Conservation (phyloP, 495 filamentous ascomycete species). For the Aspergillus taichungensis region DNA sequence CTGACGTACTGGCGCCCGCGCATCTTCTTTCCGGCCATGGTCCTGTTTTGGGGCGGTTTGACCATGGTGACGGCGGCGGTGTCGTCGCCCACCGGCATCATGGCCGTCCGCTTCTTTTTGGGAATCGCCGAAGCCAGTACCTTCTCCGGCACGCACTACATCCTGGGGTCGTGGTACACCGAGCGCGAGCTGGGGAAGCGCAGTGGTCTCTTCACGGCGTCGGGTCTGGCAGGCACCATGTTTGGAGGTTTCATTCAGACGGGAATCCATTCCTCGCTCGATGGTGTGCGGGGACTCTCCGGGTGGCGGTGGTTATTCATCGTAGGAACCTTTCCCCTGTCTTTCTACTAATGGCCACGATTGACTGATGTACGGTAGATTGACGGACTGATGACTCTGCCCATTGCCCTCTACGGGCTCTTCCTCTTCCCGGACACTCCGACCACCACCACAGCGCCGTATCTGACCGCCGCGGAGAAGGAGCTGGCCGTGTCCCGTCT, state of each 20-base stretch:
- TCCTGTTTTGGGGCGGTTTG: slow-evolving; percentile 50
- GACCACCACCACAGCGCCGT: slow-evolving; percentile 41
- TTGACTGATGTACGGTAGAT: slow-evolving; percentile 17
- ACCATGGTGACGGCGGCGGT: slow-evolving; percentile 52
- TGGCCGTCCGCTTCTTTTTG: slow-evolving; percentile 61
- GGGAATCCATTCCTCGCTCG: slow-evolving; percentile 45
- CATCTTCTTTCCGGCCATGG: slow-evolving; percentile 52
- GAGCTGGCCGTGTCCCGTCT: slow-evolving; percentile 37
- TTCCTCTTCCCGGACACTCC: slow-evolving; percentile 54
- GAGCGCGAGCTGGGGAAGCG: slow-evolving; percentile 56
- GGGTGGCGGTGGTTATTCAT: slow-evolving; percentile 67
- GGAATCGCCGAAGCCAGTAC: slow-evolving; percentile 52
- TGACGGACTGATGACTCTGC: slow-evolving; percentile 46
- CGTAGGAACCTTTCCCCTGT: slow-evolving; percentile 9
- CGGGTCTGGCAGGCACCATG: slow-evolving; percentile 32
- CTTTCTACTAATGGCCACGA: slow-evolving; percentile 11
- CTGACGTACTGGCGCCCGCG: slow-evolving; percentile 51
- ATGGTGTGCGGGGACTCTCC: slow-evolving; percentile 40
- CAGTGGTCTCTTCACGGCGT: slow-evolving; percentile 33
- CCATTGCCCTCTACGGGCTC: slow-evolving; percentile 50
- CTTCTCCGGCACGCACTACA: slow-evolving; percentile 57
- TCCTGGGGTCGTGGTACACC: slow-evolving; percentile 61
- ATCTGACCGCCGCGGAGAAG: slow-evolving; percentile 37
- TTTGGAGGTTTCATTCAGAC: slow-evolving; percentile 50
- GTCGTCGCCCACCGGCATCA: slow-evolving; percentile 43